Base-by-base conservation (phyloP, 148 eudicot genomes). In the Mesembryanthemum crystallinum region DNA sequence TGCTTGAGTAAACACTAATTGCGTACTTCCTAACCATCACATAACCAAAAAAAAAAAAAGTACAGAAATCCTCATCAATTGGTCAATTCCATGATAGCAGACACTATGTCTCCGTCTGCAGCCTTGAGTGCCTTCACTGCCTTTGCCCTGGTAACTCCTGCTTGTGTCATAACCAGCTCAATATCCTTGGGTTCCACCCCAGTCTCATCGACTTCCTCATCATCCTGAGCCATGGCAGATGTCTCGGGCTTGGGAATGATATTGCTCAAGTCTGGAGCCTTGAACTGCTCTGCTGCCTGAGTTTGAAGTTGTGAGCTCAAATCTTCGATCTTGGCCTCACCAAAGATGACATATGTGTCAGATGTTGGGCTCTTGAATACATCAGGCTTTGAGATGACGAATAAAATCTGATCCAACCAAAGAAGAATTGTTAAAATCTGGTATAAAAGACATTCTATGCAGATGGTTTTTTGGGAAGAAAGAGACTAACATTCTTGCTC, bases 301-400 rank as follows among this genome's bases (percentile, higher is more conserved):
- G 85, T 81, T 77, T 93, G 96, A 23, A 93, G 86, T 68, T 92
- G 98, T 8, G 98, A 90, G 88, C 96, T 92, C 86, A 92, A 73
- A 77, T 92, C 96, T 77, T 92, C 98, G n/a, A 92, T 92, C 89
- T 92, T 92, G 13, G 98, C 98, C 81, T 92, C 96, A 1, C 95
- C 97, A 73, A 92, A 86, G 55, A 92, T 84, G 35, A 90, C 91
- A 59, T 92, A 92, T 1, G 98, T 89, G 61, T 93, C 98, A 28
- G 98, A 93, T 10, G 81, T 76, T 25, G 98, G 96, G 83, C 98
- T 91, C 82, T 93, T 93, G 88, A 91, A 93, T n/a, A 93, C 96
- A 71, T 93, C 96, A 0, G 96, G 98, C 73, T 90, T 92, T 76
- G 97, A 90, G 59, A 92, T 92, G 69, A 92, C 90, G 62, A 92